Percentiles rank a stretch among this genome's conserved stretches.
Evolutionary conservation across 129 eudicot genomes (phyloP).

Genomic region (Chrysanthemum lavandulifolium): DNA sequence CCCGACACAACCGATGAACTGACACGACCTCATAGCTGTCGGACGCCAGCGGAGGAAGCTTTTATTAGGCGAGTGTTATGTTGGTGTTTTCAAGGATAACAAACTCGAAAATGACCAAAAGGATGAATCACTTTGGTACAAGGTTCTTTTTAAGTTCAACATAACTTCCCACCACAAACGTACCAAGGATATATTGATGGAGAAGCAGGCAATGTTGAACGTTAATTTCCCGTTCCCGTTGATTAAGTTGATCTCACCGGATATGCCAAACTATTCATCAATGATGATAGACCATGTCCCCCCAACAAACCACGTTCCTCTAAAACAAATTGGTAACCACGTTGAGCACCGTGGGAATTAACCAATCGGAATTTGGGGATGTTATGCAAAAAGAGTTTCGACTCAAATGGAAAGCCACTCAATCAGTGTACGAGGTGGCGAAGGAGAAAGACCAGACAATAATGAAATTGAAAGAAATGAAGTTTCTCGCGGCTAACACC

Average conservation of each 20-base stretch:
- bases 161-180: background rate
- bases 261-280: background rate
- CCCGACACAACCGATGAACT: too few species aligned
- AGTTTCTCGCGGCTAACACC: background rate
- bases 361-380: too few species aligned
- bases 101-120: background rate
- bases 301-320: background rate
- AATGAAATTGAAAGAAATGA: background rate
- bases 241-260: background rate
- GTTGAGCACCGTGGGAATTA: too few species aligned
- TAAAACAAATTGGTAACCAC: too few species aligned
- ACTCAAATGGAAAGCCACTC: background rate
- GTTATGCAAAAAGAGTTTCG: too few species aligned
- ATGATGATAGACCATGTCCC: background rate
- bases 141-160: background rate
- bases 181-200: background rate
- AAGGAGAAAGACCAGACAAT: background rate
- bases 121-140: background rate
- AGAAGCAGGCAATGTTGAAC: background rate
- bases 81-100: background rate
- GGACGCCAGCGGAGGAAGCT: background rate
- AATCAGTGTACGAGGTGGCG: background rate
- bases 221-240: background rate
- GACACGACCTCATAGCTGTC: background rate
- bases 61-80: background rate